These are phyloP conservation scores for Nicotiana rustica DNA, from an alignment of 305 asterid species.

Conservation along the genomic window DNA sequence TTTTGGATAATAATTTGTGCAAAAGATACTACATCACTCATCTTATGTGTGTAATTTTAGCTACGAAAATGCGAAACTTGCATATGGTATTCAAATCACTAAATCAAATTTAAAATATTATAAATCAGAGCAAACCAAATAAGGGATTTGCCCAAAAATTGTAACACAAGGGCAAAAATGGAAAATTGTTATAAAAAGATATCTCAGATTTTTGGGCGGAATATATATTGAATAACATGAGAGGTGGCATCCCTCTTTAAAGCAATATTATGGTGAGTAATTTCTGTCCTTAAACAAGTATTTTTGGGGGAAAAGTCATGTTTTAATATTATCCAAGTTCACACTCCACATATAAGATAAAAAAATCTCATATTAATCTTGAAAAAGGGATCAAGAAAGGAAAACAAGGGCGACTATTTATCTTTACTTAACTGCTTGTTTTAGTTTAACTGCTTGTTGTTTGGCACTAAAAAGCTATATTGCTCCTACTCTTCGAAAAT, in stretches of 20 bases:
- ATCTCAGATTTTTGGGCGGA: neutral
- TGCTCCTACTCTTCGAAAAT: no score
- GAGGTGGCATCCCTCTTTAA: neutral
- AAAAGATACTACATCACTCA: neutral
- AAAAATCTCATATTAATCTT: neutral
- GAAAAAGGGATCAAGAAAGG: neutral
- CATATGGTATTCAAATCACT: neutral
- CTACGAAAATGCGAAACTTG: neutral
- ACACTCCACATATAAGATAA: neutral
- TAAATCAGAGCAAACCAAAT: neutral
- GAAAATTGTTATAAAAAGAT: no score
- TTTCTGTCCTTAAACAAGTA: neutral
- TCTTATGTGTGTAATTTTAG: neutral
- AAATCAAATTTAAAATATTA: no score
- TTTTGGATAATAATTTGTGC: neutral
- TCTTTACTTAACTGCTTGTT: no score
- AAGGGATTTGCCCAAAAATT: neutral
- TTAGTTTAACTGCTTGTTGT: no score
- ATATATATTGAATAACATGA: neutral
- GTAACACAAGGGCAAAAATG: neutral
- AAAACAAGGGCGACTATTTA: neutral
- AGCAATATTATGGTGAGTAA: neutral
- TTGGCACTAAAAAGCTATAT: no score
- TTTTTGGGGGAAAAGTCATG: neutral
- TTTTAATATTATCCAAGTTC: neutral